Conservation (phyloP, 257 asterid species). For the Scutellaria baicalensis region DNA sequence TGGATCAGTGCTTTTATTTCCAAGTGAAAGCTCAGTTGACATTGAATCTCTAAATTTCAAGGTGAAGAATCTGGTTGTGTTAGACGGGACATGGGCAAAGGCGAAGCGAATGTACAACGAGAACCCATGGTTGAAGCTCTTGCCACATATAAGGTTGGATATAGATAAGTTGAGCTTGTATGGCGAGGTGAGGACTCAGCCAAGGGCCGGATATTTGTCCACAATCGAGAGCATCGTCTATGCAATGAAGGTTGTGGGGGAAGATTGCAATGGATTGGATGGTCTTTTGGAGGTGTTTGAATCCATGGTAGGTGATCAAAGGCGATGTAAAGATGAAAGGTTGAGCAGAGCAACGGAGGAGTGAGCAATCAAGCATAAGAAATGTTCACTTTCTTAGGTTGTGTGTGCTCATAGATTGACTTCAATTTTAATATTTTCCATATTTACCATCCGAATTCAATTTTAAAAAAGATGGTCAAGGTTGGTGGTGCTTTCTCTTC, state of each 20-base stretch:
- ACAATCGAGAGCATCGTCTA: conserved; percentile 88
- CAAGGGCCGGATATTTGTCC: conserved; percentile 77
- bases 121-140: conserved; percentile 81
- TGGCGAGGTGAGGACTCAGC: conserved; percentile 83
- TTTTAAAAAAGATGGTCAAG: too few relatives aligned
- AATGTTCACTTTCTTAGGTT: neutral
- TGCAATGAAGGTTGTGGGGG: conserved; percentile 69
- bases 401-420: neutral
- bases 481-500: neutral
- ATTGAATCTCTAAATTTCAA: conserved; percentile 34
- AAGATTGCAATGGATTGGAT: conserved; percentile 53
- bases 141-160: conserved; percentile 75
- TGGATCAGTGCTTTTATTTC: conserved; percentile 76
- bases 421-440: too few relatives aligned
- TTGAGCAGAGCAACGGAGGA: conserved; percentile 28
- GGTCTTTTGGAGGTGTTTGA: conserved; percentile 64
- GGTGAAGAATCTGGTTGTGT: conserved; percentile 71
- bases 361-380: neutral
- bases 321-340: conserved; percentile 61
- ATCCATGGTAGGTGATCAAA: conserved; percentile 87
- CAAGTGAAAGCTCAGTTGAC: conserved; percentile 53
- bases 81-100: conserved; percentile 93
- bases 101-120: conserved; percentile 87
- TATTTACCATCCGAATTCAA: too few relatives aligned
- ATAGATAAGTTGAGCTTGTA: conserved; percentile 57